phyloP scores from a whole-genome alignment of 768 basidiomycete genomes.

The Clitopilus passeckerianus region DNA sequence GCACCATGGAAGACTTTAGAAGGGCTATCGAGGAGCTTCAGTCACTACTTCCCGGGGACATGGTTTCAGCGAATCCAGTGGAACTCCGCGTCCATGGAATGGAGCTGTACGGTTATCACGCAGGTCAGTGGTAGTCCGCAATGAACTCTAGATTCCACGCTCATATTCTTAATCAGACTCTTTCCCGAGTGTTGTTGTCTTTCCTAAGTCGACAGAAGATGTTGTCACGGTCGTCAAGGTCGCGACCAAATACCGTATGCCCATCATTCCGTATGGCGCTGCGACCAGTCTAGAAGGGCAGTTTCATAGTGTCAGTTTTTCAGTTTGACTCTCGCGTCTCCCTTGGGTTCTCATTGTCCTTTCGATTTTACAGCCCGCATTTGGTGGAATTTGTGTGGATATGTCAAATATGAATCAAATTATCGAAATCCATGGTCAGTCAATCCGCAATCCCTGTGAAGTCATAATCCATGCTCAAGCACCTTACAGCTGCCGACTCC shows the following conservation, averaged over 20 bases:
- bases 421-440: slow-evolving; percentile 63
- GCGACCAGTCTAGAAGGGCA: slow-evolving; percentile 84
- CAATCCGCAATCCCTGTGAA: background rate
- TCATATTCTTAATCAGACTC: slow-evolving; percentile 19
- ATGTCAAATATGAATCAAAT: slow-evolving; percentile 77
- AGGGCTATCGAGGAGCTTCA: slow-evolving; percentile 48
- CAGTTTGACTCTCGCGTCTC: background rate
- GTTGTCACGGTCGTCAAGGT: slow-evolving; percentile 75
- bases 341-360: background rate
- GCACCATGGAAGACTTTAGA: slow-evolving; percentile 46
- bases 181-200: slow-evolving; percentile 57
- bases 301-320: slow-evolving; percentile 48
- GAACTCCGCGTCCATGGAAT: slow-evolving; percentile 51
- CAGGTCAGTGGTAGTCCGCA: slow-evolving; percentile 28
- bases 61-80: slow-evolving; percentile 45
- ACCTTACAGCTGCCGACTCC: slow-evolving; percentile 52
- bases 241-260: slow-evolving; percentile 71
- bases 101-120: slow-evolving; percentile 45
- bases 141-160: too few species aligned
- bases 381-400: slow-evolving; percentile 77
- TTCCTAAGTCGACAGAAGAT: slow-evolving; percentile 69
- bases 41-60: slow-evolving; percentile 26
- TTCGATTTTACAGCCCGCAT: slow-evolving; percentile 21
- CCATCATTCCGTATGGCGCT: slow-evolving; percentile 73
- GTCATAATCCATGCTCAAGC: background rate